phyloP scores from a whole-genome alignment of 1,284 basidiomycete genomes.

The Clitocybe nebularis region DNA sequence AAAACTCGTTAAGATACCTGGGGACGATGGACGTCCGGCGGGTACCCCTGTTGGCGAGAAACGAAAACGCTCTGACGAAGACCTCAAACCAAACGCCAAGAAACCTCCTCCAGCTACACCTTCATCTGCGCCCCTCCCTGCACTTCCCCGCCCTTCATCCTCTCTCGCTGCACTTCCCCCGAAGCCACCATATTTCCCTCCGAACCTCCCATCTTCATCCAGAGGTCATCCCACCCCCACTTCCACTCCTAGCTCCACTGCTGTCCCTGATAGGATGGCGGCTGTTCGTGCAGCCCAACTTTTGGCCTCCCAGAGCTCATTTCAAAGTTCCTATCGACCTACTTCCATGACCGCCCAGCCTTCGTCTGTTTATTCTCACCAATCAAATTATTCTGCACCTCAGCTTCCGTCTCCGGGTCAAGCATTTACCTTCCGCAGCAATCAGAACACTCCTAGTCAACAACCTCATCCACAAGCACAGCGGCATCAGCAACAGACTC shows the following conservation, averaged over 20 bases:
- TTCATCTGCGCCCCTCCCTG: background rate
- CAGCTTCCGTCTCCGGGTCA: constrained; percentile 6
- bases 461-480: background rate
- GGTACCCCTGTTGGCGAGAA: constrained; percentile 2
- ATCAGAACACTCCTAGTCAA: constrained; percentile 2
- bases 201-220: background rate
- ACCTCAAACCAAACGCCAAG: background rate
- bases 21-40: background rate
- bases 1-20: constrained; percentile 11
- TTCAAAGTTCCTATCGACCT: background rate
- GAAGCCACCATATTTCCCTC: background rate
- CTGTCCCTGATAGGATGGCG: constrained; percentile 6
- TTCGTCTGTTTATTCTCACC: background rate
- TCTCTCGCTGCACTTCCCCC: background rate
- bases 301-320: constrained; percentile 1
- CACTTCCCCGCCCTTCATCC: too few relatives aligned
- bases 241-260: background rate
- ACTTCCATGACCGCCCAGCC: background rate
- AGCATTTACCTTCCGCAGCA: constrained; percentile 1
- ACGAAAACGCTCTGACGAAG: constrained; percentile 4
- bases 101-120: background rate
- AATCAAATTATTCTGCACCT: background rate
- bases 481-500: background rate
- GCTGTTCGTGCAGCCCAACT: constrained; percentile 5
- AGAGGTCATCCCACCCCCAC: background rate